Percentiles rank a stretch among this genome's conserved stretches.
phyloP scores from a whole-genome alignment of 331 rosid genomes.

The Stylosanthes scabra region DNA sequence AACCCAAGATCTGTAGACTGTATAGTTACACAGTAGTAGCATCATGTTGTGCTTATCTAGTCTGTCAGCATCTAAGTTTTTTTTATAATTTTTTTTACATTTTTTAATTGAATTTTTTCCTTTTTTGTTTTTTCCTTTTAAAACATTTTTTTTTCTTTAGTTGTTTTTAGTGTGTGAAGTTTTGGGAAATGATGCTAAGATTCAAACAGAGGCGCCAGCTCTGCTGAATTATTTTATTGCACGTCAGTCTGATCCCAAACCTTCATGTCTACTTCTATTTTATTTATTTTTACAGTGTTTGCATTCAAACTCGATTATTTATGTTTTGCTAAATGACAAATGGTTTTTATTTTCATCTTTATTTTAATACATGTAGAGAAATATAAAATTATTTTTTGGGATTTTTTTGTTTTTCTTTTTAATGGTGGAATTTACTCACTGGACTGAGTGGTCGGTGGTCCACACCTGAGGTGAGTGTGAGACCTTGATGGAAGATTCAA shows the following conservation, averaged over 20 bases:
- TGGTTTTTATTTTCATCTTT: no score
- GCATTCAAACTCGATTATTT: constrained; percentile 23
- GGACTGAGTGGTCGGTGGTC: constrained; percentile 49
- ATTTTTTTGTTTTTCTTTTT: neutral
- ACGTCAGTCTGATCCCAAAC: constrained; percentile 58
- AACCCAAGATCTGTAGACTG: constrained; percentile 31
- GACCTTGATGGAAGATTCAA: constrained; percentile 47
- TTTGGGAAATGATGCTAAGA: constrained; percentile 78
- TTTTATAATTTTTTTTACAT: neutral
- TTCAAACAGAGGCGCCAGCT: constrained; percentile 70
- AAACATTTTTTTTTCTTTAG: neutral
- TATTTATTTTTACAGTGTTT: constrained; percentile 3
- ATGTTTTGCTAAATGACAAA: constrained; percentile 40
- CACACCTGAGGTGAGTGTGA: constrained; percentile 44
- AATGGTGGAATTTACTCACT: constrained; percentile 28
- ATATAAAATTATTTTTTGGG: neutral
- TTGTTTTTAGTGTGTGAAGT: constrained; percentile 23
- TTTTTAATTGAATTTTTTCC: neutral
- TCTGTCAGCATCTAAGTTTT: constrained; percentile 12
- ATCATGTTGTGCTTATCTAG: constrained; percentile 47
- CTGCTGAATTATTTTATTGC: constrained; percentile 52
- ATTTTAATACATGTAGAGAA: neutral
- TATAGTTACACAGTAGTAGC: neutral
- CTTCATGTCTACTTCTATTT: constrained; percentile 20
- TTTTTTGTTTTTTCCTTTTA: neutral